Conservation (phyloP, 495 filamentous ascomycete genomes). For the Penicillium paxilli region DNA sequence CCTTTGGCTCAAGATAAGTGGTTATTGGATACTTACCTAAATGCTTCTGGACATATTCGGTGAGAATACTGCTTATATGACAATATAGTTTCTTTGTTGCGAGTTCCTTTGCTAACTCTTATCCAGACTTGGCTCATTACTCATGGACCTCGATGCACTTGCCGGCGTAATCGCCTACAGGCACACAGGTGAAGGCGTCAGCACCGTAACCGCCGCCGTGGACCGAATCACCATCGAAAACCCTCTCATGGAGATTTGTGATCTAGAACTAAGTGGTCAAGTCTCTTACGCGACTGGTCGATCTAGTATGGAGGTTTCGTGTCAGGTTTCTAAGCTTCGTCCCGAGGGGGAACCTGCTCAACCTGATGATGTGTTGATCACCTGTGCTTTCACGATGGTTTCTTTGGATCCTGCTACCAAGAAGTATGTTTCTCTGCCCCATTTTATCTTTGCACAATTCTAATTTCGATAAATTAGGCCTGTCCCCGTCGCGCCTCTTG, state of each 20-base stretch:
- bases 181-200: slow-evolving; percentile 75
- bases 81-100: no score
- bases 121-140: slow-evolving; percentile 61
- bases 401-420: slow-evolving; percentile 75
- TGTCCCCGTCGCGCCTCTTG: slow-evolving; percentile 56
- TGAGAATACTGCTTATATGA: slow-evolving; percentile 15
- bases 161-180: slow-evolving; percentile 80
- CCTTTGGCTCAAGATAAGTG: slow-evolving; percentile 69
- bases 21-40: slow-evolving; percentile 69
- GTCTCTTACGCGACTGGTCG: slow-evolving; percentile 80
- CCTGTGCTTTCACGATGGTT: slow-evolving; percentile 84
- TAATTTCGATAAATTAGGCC: slow-evolving; percentile 39
- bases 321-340: slow-evolving; percentile 68
- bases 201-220: slow-evolving; percentile 78
- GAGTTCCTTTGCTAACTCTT: no score
- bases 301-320: slow-evolving; percentile 78
- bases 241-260: slow-evolving; percentile 75
- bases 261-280: slow-evolving; percentile 76
- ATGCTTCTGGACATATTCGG: slow-evolving; percentile 65
- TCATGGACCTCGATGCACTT: slow-evolving; percentile 83
- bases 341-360: slow-evolving; percentile 57
- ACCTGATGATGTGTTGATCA: slow-evolving; percentile 71
- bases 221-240: slow-evolving; percentile 77
- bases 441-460: not conserved
- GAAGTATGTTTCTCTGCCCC: slow-evolving; percentile 44